These are phyloP conservation scores for Acacia concinna DNA, from an alignment of 331 rosid genomes.

Conservation along the genomic window DNA sequence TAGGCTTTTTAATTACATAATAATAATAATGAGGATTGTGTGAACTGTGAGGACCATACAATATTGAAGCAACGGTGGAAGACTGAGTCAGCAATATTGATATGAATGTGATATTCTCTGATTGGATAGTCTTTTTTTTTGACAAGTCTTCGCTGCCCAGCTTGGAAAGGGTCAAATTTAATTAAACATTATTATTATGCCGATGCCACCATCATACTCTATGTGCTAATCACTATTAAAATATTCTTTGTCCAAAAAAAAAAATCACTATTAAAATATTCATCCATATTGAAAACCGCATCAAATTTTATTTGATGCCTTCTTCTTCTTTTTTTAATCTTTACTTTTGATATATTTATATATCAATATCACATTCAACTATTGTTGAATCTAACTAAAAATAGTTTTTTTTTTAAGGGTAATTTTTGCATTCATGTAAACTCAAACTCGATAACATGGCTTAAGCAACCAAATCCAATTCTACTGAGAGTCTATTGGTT, in stretches of 20 bases:
- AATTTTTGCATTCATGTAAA: too few relatives aligned
- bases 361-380: too few relatives aligned
- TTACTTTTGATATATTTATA: too few relatives aligned
- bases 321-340: too few relatives aligned
- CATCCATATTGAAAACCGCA: not conserved
- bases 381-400: too few relatives aligned
- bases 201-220: not conserved
- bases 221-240: not conserved
- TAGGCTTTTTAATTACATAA: not conserved
- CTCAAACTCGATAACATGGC: too few relatives aligned
- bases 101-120: not conserved
- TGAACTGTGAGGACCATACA: slow-evolving; percentile 2
- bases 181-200: not conserved
- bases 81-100: slow-evolving; percentile 37
- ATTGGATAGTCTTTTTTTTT: slow-evolving; percentile 2
- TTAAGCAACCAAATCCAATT: too few relatives aligned
- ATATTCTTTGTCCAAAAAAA: too few relatives aligned
- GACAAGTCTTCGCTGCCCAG: slow-evolving; percentile 13
- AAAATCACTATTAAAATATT: not conserved
- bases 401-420: too few relatives aligned
- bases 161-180: not conserved
- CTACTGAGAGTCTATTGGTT: too few relatives aligned
- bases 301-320: not conserved
- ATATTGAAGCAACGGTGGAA: slow-evolving; percentile 35
- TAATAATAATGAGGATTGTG: not conserved